phyloP scores from a whole-genome alignment of 371 early-diverging fungal genomes.

The Lichtheimia corymbifera region DNA sequence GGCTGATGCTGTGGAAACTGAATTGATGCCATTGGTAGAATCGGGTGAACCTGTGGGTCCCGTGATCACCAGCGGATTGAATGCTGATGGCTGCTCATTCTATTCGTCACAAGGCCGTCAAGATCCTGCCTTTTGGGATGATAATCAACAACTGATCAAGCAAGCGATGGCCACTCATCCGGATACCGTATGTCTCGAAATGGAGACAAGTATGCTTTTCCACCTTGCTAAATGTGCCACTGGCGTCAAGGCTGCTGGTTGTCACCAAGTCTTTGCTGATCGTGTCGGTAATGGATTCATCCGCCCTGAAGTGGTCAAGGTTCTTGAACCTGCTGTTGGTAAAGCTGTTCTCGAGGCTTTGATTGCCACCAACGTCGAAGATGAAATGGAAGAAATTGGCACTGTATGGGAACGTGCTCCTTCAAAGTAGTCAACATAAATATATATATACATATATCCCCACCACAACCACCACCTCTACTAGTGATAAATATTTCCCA shows the following conservation, averaged over 20 bases:
- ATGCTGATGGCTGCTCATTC: slow-evolving; percentile 89
- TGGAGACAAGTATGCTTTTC: slow-evolving; percentile 90
- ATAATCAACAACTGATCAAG: slow-evolving; percentile 67
- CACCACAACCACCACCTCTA: no score
- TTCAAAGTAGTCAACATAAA: not conserved
- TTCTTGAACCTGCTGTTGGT: slow-evolving; percentile 67
- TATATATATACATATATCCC: no score
- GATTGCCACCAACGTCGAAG: slow-evolving; percentile 42
- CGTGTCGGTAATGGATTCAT: slow-evolving; percentile 76
- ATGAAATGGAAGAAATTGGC: slow-evolving; percentile 52
- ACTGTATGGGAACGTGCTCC: slow-evolving; percentile 63
- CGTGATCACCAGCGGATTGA: slow-evolving; percentile 73
- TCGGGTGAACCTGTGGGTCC: slow-evolving; percentile 37
- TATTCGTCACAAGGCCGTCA: slow-evolving; percentile 88
- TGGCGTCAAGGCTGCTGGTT: slow-evolving; percentile 74
- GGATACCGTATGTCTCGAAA: slow-evolving; percentile 76
- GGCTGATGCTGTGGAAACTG: slow-evolving; percentile 29
- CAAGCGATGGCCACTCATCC: slow-evolving; percentile 56
- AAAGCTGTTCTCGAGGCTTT: slow-evolving; percentile 78
- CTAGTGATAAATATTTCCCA: no score
- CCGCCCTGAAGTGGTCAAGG: slow-evolving; percentile 58
- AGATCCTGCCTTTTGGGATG: slow-evolving; percentile 80
- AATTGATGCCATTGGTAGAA: slow-evolving; percentile 27
- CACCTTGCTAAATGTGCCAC: slow-evolving; percentile 73
- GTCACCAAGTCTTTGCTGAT: slow-evolving; percentile 87